Percentiles rank a stretch among this genome's conserved stretches.
Evolutionary conservation across 148 eudicot genomes (phyloP).

Genomic region (Euryodendron excelsum): DNA sequence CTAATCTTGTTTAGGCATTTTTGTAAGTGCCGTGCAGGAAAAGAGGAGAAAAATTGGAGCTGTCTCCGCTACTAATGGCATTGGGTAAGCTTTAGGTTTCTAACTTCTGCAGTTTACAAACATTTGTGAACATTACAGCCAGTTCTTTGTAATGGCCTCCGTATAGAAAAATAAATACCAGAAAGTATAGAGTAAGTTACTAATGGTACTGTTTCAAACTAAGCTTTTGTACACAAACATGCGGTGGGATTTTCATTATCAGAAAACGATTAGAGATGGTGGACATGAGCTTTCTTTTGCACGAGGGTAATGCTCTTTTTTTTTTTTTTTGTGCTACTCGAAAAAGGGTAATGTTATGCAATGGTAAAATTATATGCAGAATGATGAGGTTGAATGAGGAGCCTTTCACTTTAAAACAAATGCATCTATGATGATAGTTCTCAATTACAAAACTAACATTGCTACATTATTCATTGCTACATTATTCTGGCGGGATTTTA

Average conservation of each 20-base stretch:
- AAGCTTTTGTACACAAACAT: slow-evolving; percentile 3
- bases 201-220: not conserved
- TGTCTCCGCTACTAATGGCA: not conserved
- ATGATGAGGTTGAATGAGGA: too few relatives aligned
- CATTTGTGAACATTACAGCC: not conserved
- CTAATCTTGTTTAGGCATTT: not conserved
- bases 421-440: too few relatives aligned
- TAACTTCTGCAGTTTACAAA: not conserved
- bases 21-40: not conserved
- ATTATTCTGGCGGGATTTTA: too few relatives aligned
- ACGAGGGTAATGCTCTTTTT: too few relatives aligned
- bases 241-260: not conserved
- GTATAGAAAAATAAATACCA: not conserved
- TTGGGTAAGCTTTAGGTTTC: not conserved
- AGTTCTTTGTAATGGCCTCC: not conserved
- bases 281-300: not conserved
- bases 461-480: too few relatives aligned
- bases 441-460: too few relatives aligned
- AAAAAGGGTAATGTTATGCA: too few relatives aligned
- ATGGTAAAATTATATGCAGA: too few relatives aligned
- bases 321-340: too few relatives aligned
- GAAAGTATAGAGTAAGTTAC: not conserved
- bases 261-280: not conserved
- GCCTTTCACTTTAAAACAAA: too few relatives aligned
- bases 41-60: not conserved